Evolutionary conservation across 2,329 filamentous ascomycete genomes (phyloP), one percentile per base, ranked within the genome.

Genomic region (Daldinia sp.): DNA sequence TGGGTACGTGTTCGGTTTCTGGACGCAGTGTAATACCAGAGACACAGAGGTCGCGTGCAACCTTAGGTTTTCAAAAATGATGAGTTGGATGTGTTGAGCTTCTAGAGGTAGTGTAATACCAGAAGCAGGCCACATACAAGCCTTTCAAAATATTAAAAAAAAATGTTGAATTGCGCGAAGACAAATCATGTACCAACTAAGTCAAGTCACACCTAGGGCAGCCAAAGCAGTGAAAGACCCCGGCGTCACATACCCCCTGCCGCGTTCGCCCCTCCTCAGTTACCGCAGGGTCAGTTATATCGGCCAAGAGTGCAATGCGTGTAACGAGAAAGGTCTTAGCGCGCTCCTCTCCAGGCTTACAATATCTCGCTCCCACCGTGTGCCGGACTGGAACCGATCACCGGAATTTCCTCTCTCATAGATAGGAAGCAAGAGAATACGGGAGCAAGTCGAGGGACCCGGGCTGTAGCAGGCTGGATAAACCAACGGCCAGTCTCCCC

Each of bases 171-270:
- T 32, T 32, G n/a, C n/a, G n/a, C n/a, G n/a, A n/a, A n/a, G n/a
- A n/a, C n/a, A n/a, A 35, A 17, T 39, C 15, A 39, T 19, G 2
- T n/a, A 4, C 47, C 43, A 52, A 43, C 53, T 35, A n/a, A 43
- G 41, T 25, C 52, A 35, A 30, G 21, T 4, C 51, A 52, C 45
- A 59, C 49, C 53, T 47, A 63, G 57, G 58, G 56, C 64, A 63
- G 58, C 56, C 58, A 58, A 67, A 58, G 47, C 27, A 65, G 39
- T 21, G 62, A 66, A 68, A 63, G 65, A 66, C 65, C 55, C 55
- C 47, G 55, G 59, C 58, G 63, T 65, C 61, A n/a, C 47, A 58
- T 32, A 41, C 55, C 54, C 52, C 19, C 61, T 61, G 58, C 49
- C 64, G 45, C 62, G 64, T 65, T 61, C 55, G 19, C 49, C 45